phyloP scores from a whole-genome alignment of 768 basidiomycete genomes.

The Trametes sanguinea region DNA sequence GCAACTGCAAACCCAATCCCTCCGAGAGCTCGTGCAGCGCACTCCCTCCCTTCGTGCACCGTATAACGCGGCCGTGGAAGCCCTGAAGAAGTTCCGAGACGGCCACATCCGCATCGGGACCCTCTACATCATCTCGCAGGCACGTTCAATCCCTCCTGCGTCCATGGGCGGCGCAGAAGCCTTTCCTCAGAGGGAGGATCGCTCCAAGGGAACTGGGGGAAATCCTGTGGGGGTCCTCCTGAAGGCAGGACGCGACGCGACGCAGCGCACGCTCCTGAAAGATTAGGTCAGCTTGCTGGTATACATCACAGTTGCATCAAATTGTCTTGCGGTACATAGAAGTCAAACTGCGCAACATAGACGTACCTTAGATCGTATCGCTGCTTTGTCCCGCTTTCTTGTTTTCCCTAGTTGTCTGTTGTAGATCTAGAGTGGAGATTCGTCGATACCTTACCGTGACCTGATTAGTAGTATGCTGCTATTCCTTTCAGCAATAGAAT shows the following conservation, averaged over 20 bases:
- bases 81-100: constrained; percentile 84
- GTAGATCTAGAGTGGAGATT: not conserved
- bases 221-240: constrained; percentile 79
- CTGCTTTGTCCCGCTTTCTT: not conserved
- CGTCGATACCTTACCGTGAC: too few relatives aligned
- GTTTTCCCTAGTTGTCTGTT: not conserved
- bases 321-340: not conserved
- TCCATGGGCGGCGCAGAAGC: constrained; percentile 14
- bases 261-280: constrained; percentile 59
- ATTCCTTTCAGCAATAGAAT: too few relatives aligned
- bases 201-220: constrained; percentile 85
- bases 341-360: not conserved
- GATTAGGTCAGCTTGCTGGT: not conserved
- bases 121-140: constrained; percentile 86
- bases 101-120: constrained; percentile 88
- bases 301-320: not conserved
- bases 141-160: constrained; percentile 58
- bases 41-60: constrained; percentile 64
- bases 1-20: constrained; percentile 62
- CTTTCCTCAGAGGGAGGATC: constrained; percentile 37
- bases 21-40: constrained; percentile 61
- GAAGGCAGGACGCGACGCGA: constrained; percentile 90
- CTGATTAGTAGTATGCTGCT: too few relatives aligned
- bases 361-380: not conserved
- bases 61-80: constrained; percentile 77